These are phyloP conservation scores for Castanea sativa DNA, from an alignment of 306 rosid species.

Conservation along the genomic window DNA sequence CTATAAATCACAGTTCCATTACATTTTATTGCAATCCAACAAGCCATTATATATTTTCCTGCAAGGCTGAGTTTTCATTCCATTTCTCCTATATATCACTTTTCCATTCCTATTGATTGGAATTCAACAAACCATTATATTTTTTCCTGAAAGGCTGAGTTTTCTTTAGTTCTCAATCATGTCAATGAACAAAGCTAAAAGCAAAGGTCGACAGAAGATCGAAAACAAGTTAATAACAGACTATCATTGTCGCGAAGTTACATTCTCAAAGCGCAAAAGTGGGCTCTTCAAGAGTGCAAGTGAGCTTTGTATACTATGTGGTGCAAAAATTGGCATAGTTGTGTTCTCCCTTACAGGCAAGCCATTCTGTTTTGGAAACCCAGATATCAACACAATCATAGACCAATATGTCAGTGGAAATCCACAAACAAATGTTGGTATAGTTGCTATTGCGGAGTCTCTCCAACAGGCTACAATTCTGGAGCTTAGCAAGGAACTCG, in stretches of 20 bases:
- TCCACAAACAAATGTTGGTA: neutral
- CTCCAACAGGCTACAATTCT: neutral
- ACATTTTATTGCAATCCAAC: too few species aligned
- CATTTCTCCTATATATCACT: too few species aligned
- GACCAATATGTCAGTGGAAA: conserved; percentile 9
- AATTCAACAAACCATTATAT: too few species aligned
- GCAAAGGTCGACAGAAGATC: too few species aligned
- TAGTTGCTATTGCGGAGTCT: neutral
- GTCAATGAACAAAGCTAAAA: too few species aligned
- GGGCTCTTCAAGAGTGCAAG: conserved; percentile 32
- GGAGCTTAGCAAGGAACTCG: conserved; percentile 16
- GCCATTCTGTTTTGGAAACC: conserved; percentile 32
- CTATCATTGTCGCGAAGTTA: neutral
- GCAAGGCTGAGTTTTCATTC: too few species aligned
- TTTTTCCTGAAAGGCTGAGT: too few species aligned
- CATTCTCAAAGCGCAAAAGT: conserved; percentile 24
- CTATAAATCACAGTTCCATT: too few species aligned
- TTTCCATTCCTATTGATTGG: too few species aligned
- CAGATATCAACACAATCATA: conserved; percentile 23
- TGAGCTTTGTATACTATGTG: conserved; percentile 32
- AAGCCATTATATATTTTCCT: too few species aligned
- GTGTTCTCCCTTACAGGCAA: conserved; percentile 26
- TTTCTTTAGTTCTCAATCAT: too few species aligned
- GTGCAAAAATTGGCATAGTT: conserved; percentile 21
- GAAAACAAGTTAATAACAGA: too few species aligned